Evolutionary conservation across 2,329 filamentous ascomycete genomes (phyloP).

Genomic region (Colletotrichum coccodes): DNA sequence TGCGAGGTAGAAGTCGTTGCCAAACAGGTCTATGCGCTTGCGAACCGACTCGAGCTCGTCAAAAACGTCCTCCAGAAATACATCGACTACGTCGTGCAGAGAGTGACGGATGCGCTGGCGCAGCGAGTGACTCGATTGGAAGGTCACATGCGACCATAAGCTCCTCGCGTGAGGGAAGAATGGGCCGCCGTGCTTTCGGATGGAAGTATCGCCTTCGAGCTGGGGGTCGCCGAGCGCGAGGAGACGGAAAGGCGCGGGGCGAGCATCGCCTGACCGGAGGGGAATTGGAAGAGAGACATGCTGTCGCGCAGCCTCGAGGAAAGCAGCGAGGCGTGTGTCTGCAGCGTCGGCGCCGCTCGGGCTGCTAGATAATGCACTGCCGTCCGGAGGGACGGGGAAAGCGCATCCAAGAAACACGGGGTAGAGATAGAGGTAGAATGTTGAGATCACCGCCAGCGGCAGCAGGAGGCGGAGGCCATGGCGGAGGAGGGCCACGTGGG

Average conservation of each 20-base stretch:
- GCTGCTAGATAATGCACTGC: conserved; percentile 20
- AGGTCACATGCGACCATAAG: conserved; percentile 58
- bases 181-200: conserved; percentile 68
- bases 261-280: conserved; percentile 39
- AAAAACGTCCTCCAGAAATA: conserved; percentile 75
- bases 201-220: conserved; percentile 89
- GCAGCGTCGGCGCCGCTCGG: conserved; percentile 24
- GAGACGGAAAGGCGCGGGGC: conserved; percentile 80
- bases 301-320: conserved; percentile 48
- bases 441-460: conserved; percentile 75
- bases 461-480: conserved; percentile 66
- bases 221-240: conserved; percentile 92
- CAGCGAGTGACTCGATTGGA: conserved; percentile 57
- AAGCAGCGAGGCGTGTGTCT: conserved; percentile 41
- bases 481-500: conserved; percentile 63
- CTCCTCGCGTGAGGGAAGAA: conserved; percentile 64
- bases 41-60: conserved; percentile 72
- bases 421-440: conserved; percentile 87
- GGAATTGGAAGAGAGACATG: conserved; percentile 37
- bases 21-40: conserved; percentile 88
- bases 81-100: conserved; percentile 68
- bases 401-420: conserved; percentile 83
- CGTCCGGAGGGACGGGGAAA: conserved; percentile 71
- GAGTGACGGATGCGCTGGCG: conserved; percentile 63
- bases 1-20: conserved; percentile 94